phyloP scores from a whole-genome alignment of 495 filamentous ascomycete genomes.

The Neurospora sp. region DNA sequence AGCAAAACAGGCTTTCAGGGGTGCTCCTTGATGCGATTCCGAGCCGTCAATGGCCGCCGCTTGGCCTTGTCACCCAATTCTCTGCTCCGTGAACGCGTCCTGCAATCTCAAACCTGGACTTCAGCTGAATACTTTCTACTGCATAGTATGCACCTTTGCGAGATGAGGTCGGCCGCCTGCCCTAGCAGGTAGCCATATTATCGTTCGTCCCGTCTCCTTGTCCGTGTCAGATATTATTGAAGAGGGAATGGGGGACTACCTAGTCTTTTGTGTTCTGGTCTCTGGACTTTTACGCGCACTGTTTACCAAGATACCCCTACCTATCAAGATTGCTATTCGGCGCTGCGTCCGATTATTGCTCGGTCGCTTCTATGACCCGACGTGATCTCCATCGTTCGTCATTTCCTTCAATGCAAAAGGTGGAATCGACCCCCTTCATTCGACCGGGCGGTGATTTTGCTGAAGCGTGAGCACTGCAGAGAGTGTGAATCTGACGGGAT shows the following conservation, averaged over 20 bases:
- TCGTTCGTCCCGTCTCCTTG: neutral
- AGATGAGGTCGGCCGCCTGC: constrained; percentile 1
- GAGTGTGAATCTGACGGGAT: neutral
- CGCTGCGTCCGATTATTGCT: neutral
- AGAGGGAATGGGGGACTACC: neutral
- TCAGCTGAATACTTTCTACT: constrained; percentile 10
- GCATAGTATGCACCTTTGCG: constrained; percentile 5
- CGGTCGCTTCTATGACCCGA: neutral
- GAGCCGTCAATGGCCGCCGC: constrained; percentile 1
- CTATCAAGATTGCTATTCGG: neutral
- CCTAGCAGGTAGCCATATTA: neutral
- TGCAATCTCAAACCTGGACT: constrained; percentile 12
- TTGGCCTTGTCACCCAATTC: constrained; percentile 7
- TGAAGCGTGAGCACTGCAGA: neutral
- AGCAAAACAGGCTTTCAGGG: constrained; percentile 14
- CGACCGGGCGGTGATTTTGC: neutral
- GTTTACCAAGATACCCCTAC: neutral
- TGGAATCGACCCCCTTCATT: neutral
- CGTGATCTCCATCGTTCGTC: neutral
- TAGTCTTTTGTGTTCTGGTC: neutral
- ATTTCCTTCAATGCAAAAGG: neutral
- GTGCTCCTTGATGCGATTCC: constrained; percentile 5
- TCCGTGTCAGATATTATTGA: neutral
- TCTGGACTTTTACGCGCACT: neutral
- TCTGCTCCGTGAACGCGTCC: constrained; percentile 7